Evolutionary conservation across 2,329 filamentous ascomycete genomes (phyloP), one percentile per base, ranked within the genome.

Genomic region (Arthrobotrys entomopaga): DNA sequence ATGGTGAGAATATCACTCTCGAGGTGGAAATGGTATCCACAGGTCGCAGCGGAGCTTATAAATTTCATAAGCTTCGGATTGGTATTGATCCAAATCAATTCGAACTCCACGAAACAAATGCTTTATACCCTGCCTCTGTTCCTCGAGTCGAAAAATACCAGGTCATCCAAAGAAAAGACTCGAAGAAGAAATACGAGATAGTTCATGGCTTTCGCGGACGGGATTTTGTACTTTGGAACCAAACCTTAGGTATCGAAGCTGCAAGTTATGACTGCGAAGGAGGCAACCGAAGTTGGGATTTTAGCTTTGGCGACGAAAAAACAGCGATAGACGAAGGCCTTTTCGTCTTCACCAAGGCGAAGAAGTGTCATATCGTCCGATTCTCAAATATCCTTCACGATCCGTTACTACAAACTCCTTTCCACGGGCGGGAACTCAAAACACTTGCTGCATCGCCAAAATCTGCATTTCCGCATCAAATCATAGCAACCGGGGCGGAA

Each of bases 381-480:
- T 75, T 75, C 38, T 52, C 60, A 11, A 29, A 72, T n/a, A 71
- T 15, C 74, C 83, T 38, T 83, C 80, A 77, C 87, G 82, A 80
- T 78, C 80, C 8, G 80, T 22, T 85, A 0, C 76, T 96, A 11
- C 88, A 89, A 76, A 77, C 82, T 0, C 94, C 95, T 5, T 88
- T 88, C 0, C 95, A 99, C 81, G 95, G 95, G 0, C 85, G 95
- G 64, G 95, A 99, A 81, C 91, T 98, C 77, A 91, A 91, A 80
- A 82, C 86, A 1, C 81, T 87, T 74, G 85, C 87, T 19, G 79
- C 86, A 1, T 84, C 84, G 0, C 79, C 78, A 34, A 48, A 26
- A 75, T 8, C 38, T 0, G 16, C 22, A 34, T 52, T 34, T 24
- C 53, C 69, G 1, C 77, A 54, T 7, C 79, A 79, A 3, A 79